A percentile compares a stretch with the other conserved stretches of the same genome.
These are phyloP conservation scores for Barnettozyma botsteinii DNA, from an alignment of 805 yeast genomes.

Conservation along the genomic window DNA sequence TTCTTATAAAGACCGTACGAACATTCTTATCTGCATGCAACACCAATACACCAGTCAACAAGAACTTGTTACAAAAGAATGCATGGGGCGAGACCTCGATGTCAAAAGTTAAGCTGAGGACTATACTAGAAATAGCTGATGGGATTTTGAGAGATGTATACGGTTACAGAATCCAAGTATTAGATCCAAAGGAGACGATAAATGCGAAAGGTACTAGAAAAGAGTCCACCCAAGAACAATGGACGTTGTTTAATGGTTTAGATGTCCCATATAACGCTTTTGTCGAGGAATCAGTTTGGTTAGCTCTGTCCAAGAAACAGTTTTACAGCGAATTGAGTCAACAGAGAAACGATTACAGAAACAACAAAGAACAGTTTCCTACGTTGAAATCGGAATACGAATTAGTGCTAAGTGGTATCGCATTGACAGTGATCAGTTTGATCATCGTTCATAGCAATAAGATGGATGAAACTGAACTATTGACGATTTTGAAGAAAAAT, in stretches of 20 bases:
- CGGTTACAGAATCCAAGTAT: conserved; percentile 8
- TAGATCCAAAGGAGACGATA: conserved; percentile 13
- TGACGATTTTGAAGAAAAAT: conserved; percentile 34
- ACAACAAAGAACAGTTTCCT: conserved; percentile 16
- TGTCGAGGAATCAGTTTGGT: conserved; percentile 16
- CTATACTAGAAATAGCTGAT: conserved; percentile 7
- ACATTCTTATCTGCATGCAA: conserved; percentile 11
- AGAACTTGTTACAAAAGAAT: conserved; percentile 8
- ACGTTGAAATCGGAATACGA: conserved; percentile 14
- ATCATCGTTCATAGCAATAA: conserved; percentile 24
- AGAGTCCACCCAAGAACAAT: conserved; percentile 11
- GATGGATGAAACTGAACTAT: conserved; percentile 36
- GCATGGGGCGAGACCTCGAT: conserved; percentile 11
- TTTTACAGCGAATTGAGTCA: conserved; percentile 23
- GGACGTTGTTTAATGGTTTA: conserved; percentile 14
- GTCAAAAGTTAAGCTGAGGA: conserved; percentile 4
- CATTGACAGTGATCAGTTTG: conserved; percentile 18
- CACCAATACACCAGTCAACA: conserved; percentile 11
- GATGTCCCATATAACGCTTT: conserved; percentile 14
- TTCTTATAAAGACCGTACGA: conserved; percentile 7
- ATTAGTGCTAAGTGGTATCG: conserved; percentile 18
- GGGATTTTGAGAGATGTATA: conserved; percentile 3
- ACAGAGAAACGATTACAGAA: conserved; percentile 22
- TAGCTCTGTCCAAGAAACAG: conserved; percentile 5
- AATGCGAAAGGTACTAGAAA: conserved; percentile 9